Evolutionary conservation across 2,329 filamentous ascomycete species (phyloP).

Genomic region (Apiospora rasikravindrae): DNA sequence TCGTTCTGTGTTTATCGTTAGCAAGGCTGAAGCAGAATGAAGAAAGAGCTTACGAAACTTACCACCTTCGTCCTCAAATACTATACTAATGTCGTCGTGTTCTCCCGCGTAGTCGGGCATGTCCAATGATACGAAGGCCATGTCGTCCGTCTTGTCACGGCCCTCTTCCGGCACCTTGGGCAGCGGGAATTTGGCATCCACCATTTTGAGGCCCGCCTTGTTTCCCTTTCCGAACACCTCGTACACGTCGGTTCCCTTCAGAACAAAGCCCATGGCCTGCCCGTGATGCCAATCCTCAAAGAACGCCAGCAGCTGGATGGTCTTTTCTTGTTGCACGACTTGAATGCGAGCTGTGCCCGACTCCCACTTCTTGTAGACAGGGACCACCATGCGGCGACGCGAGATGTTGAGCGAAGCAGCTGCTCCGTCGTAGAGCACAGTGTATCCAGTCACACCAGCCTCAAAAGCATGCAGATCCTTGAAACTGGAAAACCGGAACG

Average conservation of each 20-base stretch:
- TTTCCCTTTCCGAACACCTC: slow-evolving; percentile 69
- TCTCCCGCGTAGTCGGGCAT: slow-evolving; percentile 88
- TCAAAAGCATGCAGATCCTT: slow-evolving; percentile 80
- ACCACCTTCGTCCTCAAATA: slow-evolving; percentile 82
- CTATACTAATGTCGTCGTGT: slow-evolving; percentile 87
- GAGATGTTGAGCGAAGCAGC: slow-evolving; percentile 81
- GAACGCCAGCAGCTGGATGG: slow-evolving; percentile 81
- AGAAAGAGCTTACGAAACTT: slow-evolving; percentile 43
- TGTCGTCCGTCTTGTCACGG: slow-evolving; percentile 59
- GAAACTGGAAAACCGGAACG: slow-evolving; percentile 69
- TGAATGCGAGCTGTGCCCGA: slow-evolving; percentile 81
- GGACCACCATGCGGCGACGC: slow-evolving; percentile 84
- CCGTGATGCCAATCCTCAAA: slow-evolving; percentile 89
- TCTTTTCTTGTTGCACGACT: slow-evolving; percentile 76
- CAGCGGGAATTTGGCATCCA: slow-evolving; percentile 89
- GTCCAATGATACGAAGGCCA: slow-evolving; percentile 83
- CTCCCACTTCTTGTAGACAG: slow-evolving; percentile 94
- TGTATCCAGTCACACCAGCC: slow-evolving; percentile 78
- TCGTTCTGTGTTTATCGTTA: slow-evolving; percentile 51
- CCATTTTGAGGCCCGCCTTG: slow-evolving; percentile 77
- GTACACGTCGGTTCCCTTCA: slow-evolving; percentile 84
- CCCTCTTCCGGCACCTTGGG: slow-evolving; percentile 65
- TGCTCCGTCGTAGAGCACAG: slow-evolving; percentile 74
- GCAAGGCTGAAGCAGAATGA: slow-evolving; percentile 31
- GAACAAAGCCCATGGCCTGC: slow-evolving; percentile 84